These are phyloP conservation scores for Niveomyces coronatus DNA, from an alignment of 2,329 filamentous ascomycete species.

Conservation along the genomic window DNA sequence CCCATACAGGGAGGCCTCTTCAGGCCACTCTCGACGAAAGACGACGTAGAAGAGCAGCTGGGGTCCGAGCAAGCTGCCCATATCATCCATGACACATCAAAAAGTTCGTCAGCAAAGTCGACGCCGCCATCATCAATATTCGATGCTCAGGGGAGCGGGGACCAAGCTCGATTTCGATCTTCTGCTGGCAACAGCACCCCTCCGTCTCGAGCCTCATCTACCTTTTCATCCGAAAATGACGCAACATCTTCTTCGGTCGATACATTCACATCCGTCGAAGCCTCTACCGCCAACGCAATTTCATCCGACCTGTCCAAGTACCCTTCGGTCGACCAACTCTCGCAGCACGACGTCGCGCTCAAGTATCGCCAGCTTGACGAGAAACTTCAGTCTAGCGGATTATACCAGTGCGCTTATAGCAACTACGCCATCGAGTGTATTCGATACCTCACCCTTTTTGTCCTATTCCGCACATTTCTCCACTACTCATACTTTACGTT, in stretches of 20 bases:
- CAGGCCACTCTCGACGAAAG: conserved; percentile 30
- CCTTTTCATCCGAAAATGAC: conserved; percentile 1
- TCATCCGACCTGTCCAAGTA: conserved; percentile 68
- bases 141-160: conserved; percentile 39
- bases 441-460: conserved; percentile 59
- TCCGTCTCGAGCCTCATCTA: background rate
- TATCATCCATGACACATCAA: too few relatives aligned
- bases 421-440: conserved; percentile 62
- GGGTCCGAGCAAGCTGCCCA: too few relatives aligned
- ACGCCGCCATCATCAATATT: conserved; percentile 20
- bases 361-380: conserved; percentile 73
- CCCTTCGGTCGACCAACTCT: conserved; percentile 59
- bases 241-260: conserved; percentile 42
- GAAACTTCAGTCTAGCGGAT: conserved; percentile 54
- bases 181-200: background rate
- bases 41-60: conserved; percentile 10
- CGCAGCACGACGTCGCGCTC: conserved; percentile 62
- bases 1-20: conserved; percentile 86
- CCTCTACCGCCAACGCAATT: conserved; percentile 40
- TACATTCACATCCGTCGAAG: conserved; percentile 39
- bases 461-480: conserved; percentile 50
- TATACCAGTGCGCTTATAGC: conserved; percentile 79
- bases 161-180: background rate
- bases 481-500: conserved; percentile 55
- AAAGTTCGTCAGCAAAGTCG: conserved; percentile 2